Evolutionary conservation across 495 filamentous ascomycete genomes (phyloP), one percentile per base, ranked within the genome.

Genomic region (Tuber borchii): DNA sequence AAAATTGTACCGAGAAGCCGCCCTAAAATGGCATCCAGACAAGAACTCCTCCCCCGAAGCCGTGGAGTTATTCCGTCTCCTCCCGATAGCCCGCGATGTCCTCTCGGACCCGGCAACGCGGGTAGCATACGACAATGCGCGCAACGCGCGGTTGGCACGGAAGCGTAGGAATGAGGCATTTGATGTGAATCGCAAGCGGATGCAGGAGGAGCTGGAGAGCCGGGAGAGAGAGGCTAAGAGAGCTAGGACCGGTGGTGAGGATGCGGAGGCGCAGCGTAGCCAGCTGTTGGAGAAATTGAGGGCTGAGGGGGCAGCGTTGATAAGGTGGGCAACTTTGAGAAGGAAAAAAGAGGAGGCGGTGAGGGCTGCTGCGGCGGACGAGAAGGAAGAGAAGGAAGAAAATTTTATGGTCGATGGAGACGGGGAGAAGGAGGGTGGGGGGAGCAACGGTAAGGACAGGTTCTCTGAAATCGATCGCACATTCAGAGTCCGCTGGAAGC

Each of bases 21-120:
- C 95, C 0, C 86, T 97, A 22, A 94, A 92, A 85, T 94, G 95
- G 85, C 95, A 99, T 84, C 95, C 95, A 3, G 95, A 97, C 87
- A 92, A 91, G 68, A 83, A 83, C 79, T 77, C 78, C 17, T 71
- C 73, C 51, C 81, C 81, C 40, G 51, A 77, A 16, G 82, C 82
- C 16, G 78, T 79, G 20, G 90, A 91, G 74, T 91, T 89, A 80
- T 94, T 93, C 83, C 90, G 93, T 79, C 86, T 90, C n/a, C 86
- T 93, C 22, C 88, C 89, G 70, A 89, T 92, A 77, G 92, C 90
- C 46, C 87, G 90, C 85, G 91, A 93, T 85, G 88, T 93, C 0
- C 87, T 93, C 61, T 88, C 87, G 1, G 90, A 93, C 77, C 85
- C 89, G 0, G 85, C 86, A 0, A 84, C 89, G 12, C 88, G 89